phyloP scores from a whole-genome alignment of 768 basidiomycete genomes.

The Chalciporus chontae region DNA sequence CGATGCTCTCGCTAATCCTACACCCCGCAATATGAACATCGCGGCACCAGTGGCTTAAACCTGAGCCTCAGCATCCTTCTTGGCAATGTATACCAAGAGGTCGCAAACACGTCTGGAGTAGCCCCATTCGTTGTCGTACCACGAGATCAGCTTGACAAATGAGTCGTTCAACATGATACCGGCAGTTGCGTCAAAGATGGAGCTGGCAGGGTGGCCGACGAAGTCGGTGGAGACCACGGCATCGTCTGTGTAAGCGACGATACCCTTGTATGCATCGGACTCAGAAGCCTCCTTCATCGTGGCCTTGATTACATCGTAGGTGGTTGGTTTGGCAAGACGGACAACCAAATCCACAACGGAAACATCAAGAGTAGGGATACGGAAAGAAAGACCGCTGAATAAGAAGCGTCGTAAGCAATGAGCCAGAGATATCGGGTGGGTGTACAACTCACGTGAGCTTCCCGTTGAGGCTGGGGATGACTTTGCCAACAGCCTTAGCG shows the following conservation, averaged over 20 bases:
- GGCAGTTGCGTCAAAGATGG: conserved; percentile 90
- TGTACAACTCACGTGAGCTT: conserved; percentile 83
- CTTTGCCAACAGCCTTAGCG: conserved; percentile 98
- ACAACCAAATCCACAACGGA: conserved; percentile 98
- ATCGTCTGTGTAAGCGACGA: conserved; percentile 91
- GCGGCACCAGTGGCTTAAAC: conserved; percentile 6
- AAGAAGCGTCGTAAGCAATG: background rate
- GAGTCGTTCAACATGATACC: conserved; percentile 89
- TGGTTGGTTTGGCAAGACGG: conserved; percentile 79
- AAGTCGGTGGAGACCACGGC: conserved; percentile 93
- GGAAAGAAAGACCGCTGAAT: conserved; percentile 87
- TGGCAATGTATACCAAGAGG: conserved; percentile 76
- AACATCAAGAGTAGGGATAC: conserved; percentile 93
- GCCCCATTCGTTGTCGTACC: conserved; percentile 96
- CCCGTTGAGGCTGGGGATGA: conserved; percentile 94
- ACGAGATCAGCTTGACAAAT: conserved; percentile 95
- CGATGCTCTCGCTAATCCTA: conserved; percentile 11
- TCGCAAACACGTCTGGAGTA: conserved; percentile 94
- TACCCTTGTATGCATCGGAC: conserved; percentile 58
- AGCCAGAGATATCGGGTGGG: conserved; percentile 1
- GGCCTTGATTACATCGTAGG: conserved; percentile 89
- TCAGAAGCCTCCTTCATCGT: conserved; percentile 77
- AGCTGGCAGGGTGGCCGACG: conserved; percentile 71
- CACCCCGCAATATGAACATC: conserved; percentile 1
- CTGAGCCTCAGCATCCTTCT: conserved; percentile 51